phyloP scores from a whole-genome alignment of 2,329 filamentous ascomycete genomes.

The Fusarium protoensiforme region DNA sequence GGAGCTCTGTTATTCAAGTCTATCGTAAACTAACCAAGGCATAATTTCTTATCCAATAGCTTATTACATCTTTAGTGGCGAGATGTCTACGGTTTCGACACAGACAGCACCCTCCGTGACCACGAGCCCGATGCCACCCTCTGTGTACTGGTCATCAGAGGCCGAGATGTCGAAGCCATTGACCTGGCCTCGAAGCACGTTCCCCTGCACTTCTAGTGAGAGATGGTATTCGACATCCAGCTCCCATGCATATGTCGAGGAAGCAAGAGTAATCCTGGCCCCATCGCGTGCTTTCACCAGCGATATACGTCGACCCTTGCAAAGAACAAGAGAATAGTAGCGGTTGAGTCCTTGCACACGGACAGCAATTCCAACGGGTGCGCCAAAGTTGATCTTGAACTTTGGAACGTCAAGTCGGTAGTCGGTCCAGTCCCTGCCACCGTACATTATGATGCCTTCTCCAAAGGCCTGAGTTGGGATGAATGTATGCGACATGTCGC shows the following conservation, averaged over 20 bases:
- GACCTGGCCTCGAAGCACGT: neutral
- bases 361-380: neutral
- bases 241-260: neutral
- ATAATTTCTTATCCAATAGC: too few species aligned
- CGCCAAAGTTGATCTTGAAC: neutral
- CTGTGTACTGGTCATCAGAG: neutral
- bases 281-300: neutral
- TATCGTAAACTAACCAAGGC: too few species aligned
- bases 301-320: neutral
- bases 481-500: neutral
- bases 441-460: neutral
- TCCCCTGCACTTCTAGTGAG: neutral
- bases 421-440: neutral
- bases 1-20: too few species aligned
- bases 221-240: neutral
- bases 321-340: neutral
- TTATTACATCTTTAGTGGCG: neutral
- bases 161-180: neutral
- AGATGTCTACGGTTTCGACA: neutral
- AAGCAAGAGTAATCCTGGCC: neutral
- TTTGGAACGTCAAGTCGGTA: neutral
- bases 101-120: neutral
- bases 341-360: neutral
- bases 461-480: neutral
- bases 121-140: neutral